phyloP scores from a whole-genome alignment of 2,329 filamentous ascomycete species.

The Sclerotinia borealis region DNA sequence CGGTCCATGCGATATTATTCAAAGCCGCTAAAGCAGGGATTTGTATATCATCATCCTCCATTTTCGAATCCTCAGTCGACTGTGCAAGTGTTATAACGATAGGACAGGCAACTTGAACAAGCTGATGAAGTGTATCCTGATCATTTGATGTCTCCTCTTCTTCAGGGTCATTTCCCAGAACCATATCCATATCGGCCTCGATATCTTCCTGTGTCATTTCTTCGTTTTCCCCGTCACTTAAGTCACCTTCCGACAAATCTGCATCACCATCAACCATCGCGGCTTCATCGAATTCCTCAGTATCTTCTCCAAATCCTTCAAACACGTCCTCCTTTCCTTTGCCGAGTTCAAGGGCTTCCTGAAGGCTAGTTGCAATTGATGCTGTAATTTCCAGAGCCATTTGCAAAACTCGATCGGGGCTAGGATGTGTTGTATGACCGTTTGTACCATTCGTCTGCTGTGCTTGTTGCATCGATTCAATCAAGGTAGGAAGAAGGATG shows the following conservation, averaged over 20 bases:
- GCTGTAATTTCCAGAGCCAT: constrained; percentile 57
- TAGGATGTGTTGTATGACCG: constrained; percentile 21
- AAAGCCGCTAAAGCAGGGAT: constrained; percentile 52
- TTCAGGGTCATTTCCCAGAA: constrained; percentile 43
- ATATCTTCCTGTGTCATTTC: constrained; percentile 53
- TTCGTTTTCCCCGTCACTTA: constrained; percentile 38
- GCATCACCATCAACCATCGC: constrained; percentile 39
- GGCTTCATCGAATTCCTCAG: constrained; percentile 30
- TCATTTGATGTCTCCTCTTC: constrained; percentile 35
- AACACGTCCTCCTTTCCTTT: constrained; percentile 37
- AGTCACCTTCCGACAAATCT: constrained; percentile 35
- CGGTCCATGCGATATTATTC: constrained; percentile 63
- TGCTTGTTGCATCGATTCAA: constrained; percentile 27
- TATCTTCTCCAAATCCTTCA: constrained; percentile 34
- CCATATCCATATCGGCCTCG: constrained; percentile 59
- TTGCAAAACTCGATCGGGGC: constrained; percentile 29
- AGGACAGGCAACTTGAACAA: constrained; percentile 30
- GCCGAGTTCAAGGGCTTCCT: constrained; percentile 44
- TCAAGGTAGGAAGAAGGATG: constrained; percentile 42
- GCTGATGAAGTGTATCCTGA: constrained; percentile 26
- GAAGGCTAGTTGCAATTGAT: constrained; percentile 56
- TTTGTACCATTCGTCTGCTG: constrained; percentile 12
- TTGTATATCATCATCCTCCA: constrained; percentile 41
- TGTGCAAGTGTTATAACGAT: constrained; percentile 24
- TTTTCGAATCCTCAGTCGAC: constrained; percentile 1